Base-by-base conservation (phyloP, 768 basidiomycete genomes). In the Chlorophyllum brunneum region DNA sequence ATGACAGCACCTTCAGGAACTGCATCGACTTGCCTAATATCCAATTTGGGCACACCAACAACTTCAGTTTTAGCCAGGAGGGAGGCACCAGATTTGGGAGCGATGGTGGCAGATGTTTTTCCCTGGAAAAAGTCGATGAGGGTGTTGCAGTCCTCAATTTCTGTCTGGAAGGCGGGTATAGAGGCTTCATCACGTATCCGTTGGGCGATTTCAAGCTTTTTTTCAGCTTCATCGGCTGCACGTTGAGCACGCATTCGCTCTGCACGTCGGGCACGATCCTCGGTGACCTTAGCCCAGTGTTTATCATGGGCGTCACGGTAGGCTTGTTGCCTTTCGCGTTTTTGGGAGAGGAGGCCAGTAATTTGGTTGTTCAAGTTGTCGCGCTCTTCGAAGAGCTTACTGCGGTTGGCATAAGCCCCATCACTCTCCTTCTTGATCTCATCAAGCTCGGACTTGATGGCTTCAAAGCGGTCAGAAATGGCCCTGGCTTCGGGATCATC, bases 91-190 rank as follows among this genome's bases (percentile, higher is more conserved):
- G 36, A 48, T 50, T 56, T 59, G 23, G 38, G 52, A 16, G 58
- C 49, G 29, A 48, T 34, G 13, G 34, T 36, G 44, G 46, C 16
- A 47, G 71, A 71, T 38, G 70, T 68, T 67, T 85, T 88, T 20
- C 87, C 87, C 15, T 79, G 83, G 70, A 97, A 83, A 63, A 76
- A 83, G 67, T 93, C 88, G 64, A 95, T 86, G 58, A 97, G 82
- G 3, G 88, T 95, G 63, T 91, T 87, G 72, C 94, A 98, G 66
- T 98, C 97, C 73, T 98, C 92, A 61, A 99, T 93, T 66, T 98
- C 83, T 48, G 83, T 77, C 62, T 92, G 90, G 78, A 81, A 98
- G 0, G 97, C 97, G 23, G 97, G 95, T 20, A 78, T 63, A 54
- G 85, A 82, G 20, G 97, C 97, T 65, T 98, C 94, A 54, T 99